Base-by-base conservation (phyloP, 2,329 filamentous ascomycete species). In the Fusarium buxicola region DNA sequence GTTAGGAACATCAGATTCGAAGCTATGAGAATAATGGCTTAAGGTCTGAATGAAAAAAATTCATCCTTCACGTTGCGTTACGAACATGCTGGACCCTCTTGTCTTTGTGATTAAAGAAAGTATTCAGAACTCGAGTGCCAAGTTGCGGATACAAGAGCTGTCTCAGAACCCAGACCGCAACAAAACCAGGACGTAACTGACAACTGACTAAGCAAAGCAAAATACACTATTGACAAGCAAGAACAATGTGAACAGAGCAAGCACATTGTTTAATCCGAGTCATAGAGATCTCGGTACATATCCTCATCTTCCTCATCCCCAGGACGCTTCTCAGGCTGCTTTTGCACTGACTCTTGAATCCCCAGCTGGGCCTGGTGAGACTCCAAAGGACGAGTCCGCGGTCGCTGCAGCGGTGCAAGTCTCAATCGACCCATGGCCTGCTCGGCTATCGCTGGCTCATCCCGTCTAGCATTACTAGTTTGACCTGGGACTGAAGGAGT, bases 1-100 rank as follows among this genome's bases (percentile, higher is more conserved):
- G 74, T 74, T 75, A 76, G 74, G 74, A 73, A 72, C 72, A 66
- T 76, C 72, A 69, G 73, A 75, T 73, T 69, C 71, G 70, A 73
- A 72, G 72, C 75, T 75, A 74, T 74, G 72, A 72, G 69, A 70
- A 66, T 69, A 75, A 76, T 76, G 76, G 74, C 74, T 70, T 75
- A 53, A 69, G 76, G 75, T 77, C 75, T 76, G 73, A 77, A 77
- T 74, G 74, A 75, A 69, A 73, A 66, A 53, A 70, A 66, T 71
- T 72, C 70, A 68, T 68, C 65, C 67, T 71, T 68, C 66, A 72
- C 56, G 60, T 69, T 67, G 58, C 55, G 50, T 55, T 55, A 46
- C 44, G 35, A 60, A 40, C 53, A 50, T 35, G 15, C 46, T 55
- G 32, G 40, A 27, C 27, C 43, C 18, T 31, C 31, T 50, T 43